phyloP scores from a whole-genome alignment of 2,329 filamentous ascomycete species.

The Calonectria hongkongensis region DNA sequence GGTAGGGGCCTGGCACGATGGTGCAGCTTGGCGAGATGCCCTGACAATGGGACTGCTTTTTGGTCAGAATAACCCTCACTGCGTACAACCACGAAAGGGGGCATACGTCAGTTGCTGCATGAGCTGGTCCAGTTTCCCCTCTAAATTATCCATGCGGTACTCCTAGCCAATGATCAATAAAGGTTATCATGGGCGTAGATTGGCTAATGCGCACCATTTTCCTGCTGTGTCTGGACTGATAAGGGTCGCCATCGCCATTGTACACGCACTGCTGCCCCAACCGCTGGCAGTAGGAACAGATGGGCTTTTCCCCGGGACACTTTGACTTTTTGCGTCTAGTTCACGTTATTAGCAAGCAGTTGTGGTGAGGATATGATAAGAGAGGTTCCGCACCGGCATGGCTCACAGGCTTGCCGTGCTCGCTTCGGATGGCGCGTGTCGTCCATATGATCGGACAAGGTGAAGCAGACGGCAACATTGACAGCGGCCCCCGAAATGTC shows the following conservation, averaged over 20 bases:
- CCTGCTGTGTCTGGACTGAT: conserved; percentile 38
- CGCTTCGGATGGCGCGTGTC: conserved; percentile 17
- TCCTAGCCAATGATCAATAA: conserved; percentile 45
- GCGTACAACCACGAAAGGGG: too few species aligned
- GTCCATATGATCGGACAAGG: background rate
- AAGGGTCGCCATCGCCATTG: conserved; percentile 26
- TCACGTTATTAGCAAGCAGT: background rate
- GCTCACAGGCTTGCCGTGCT: conserved; percentile 16
- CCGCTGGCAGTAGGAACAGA: conserved; percentile 49
- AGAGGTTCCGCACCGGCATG: conserved; percentile 7
- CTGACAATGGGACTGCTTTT: conserved; percentile 1
- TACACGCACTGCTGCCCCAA: conserved; percentile 41
- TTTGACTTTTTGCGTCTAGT: conserved; percentile 50
- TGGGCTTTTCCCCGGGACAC: conserved; percentile 47
- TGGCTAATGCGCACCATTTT: conserved; percentile 43
- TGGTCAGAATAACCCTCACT: background rate
- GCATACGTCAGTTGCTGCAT: conserved; percentile 47
- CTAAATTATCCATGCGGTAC: conserved; percentile 60
- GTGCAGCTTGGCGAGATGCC: conserved; percentile 14
- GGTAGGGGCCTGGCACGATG: conserved; percentile 4
- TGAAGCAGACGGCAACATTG: background rate
- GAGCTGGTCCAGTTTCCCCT: conserved; percentile 50
- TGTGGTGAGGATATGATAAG: background rate
- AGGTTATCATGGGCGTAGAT: background rate
- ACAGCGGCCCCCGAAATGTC: background rate